Conservation (phyloP, 345 rosid species). For the Aurinia saxatilis region DNA sequence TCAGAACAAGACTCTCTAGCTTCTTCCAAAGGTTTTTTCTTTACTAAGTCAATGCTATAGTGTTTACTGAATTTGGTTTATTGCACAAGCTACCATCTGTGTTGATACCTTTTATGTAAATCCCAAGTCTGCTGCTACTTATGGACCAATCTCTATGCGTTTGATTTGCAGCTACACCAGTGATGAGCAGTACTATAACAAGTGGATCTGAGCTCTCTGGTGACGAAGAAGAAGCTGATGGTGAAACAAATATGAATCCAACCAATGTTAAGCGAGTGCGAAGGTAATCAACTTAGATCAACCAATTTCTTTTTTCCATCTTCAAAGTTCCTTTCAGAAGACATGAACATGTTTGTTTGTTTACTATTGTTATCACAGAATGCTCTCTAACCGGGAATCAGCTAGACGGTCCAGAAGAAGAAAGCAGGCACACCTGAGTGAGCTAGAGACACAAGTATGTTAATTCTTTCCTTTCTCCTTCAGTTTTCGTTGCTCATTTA, state of each 20-base stretch:
- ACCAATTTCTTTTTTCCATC: not conserved
- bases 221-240: slow-evolving; percentile 78
- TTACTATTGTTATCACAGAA: slow-evolving; percentile 41
- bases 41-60: not conserved
- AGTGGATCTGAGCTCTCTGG: slow-evolving; percentile 86
- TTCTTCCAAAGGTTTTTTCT: slow-evolving; percentile 43
- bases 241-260: slow-evolving; percentile 65
- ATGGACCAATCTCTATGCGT: slow-evolving; percentile 25
- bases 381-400: slow-evolving; percentile 95
- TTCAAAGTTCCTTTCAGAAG: not conserved
- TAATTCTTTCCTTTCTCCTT: not conserved
- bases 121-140: too few species aligned
- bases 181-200: slow-evolving; percentile 40
- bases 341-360: not conserved
- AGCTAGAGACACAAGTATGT: slow-evolving; percentile 82
- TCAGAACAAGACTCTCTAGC: slow-evolving; percentile 49
- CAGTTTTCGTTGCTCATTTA: not conserved
- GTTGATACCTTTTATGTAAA: slow-evolving; percentile 31
- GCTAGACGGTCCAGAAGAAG: slow-evolving; percentile 95
- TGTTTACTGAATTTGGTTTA: not conserved
- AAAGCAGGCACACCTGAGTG: slow-evolving; percentile 86
- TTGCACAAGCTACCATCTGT: too few species aligned
- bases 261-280: slow-evolving; percentile 66
- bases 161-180: slow-evolving; percentile 28
- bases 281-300: slow-evolving; percentile 46